Percentiles rank a stretch among this genome's conserved stretches.
phyloP scores from a whole-genome alignment of 352 stramenopile genomes.

The Albugo laibachii region DNA sequence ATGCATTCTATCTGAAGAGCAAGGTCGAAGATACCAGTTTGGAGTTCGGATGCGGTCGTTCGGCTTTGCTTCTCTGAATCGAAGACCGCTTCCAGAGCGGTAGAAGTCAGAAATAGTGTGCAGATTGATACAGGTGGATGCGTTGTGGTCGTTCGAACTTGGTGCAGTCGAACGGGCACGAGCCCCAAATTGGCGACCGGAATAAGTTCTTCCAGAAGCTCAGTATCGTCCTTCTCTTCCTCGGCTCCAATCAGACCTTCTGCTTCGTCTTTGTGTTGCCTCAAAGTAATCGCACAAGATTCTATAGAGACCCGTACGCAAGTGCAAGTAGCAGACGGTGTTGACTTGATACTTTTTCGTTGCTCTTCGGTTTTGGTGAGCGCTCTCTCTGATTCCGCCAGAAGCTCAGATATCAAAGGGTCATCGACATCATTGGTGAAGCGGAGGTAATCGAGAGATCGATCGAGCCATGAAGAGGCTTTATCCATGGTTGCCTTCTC shows the following conservation, averaged over 20 bases:
- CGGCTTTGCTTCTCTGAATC: too few relatives aligned
- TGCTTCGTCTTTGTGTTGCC: conserved; percentile 31
- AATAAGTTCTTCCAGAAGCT: conserved; percentile 31
- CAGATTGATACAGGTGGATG: conserved; percentile 30
- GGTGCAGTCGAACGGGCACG: conserved; percentile 25
- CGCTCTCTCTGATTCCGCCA: background rate
- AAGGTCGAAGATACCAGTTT: too few relatives aligned
- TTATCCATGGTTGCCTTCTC: conserved; percentile 5
- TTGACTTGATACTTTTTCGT: too few relatives aligned
- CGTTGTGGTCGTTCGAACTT: too few relatives aligned
- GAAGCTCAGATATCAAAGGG: background rate
- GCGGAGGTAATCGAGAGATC: too few relatives aligned
- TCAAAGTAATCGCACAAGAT: conserved; percentile 14
- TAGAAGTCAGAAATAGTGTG: conserved; percentile 24
- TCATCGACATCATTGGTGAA: background rate
- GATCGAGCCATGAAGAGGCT: background rate
- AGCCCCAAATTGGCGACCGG: conserved; percentile 69
- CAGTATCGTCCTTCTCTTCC: conserved; percentile 5
- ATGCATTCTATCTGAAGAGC: too few relatives aligned
- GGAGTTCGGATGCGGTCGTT: too few relatives aligned
- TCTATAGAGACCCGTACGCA: conserved; percentile 31
- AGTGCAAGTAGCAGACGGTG: conserved; percentile 10
- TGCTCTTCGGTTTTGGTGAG: too few relatives aligned
- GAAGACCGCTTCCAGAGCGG: conserved; percentile 25
- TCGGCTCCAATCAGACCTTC: conserved; percentile 3